Evolutionary conservation across 176 grass and related monocot species (phyloP).

Genomic region (Ensete glaucum): DNA sequence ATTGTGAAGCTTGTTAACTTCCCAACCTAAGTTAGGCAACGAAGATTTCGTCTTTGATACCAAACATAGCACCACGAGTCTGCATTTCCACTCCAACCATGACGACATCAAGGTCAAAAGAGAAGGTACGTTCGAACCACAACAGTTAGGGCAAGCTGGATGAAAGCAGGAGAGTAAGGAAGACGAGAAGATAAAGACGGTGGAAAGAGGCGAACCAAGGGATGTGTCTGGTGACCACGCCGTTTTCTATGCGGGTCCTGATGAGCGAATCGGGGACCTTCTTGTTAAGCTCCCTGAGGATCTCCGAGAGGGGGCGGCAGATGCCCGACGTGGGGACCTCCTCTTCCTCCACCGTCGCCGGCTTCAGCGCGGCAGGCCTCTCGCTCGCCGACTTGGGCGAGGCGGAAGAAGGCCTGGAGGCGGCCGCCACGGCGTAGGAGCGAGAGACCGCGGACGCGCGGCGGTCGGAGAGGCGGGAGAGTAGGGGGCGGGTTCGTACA

Average conservation of each 20-base stretch:
- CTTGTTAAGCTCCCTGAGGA: slow-evolving; percentile 70
- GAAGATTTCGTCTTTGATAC: no score
- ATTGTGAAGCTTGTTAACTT: not conserved
- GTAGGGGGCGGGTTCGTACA: slow-evolving; percentile 32
- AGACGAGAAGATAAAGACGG: not conserved
- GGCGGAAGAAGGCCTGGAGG: not conserved
- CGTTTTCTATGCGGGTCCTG: slow-evolving; percentile 57
- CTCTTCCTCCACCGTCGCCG: slow-evolving; percentile 24
- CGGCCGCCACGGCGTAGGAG: not conserved
- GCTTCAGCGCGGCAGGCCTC: slow-evolving; percentile 15
- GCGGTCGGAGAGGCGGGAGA: not conserved
- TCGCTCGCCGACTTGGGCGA: slow-evolving; percentile 10
- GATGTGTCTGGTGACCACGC: slow-evolving; percentile 55
- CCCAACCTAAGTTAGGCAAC: not conserved
- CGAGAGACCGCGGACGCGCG: slow-evolving; percentile 6
- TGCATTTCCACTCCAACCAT: not conserved
- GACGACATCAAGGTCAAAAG: not conserved
- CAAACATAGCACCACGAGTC: not conserved
- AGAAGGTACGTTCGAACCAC: not conserved
- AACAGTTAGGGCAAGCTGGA: not conserved
- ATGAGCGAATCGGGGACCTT: slow-evolving; percentile 69
- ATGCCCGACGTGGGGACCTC: slow-evolving; percentile 64
- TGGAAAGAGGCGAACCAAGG: slow-evolving; percentile 45
- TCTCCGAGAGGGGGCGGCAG: slow-evolving; percentile 58
- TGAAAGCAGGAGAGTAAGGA: no score